These are phyloP conservation scores for Penicillium lividum DNA, from an alignment of 495 filamentous ascomycete species.

Conservation along the genomic window DNA sequence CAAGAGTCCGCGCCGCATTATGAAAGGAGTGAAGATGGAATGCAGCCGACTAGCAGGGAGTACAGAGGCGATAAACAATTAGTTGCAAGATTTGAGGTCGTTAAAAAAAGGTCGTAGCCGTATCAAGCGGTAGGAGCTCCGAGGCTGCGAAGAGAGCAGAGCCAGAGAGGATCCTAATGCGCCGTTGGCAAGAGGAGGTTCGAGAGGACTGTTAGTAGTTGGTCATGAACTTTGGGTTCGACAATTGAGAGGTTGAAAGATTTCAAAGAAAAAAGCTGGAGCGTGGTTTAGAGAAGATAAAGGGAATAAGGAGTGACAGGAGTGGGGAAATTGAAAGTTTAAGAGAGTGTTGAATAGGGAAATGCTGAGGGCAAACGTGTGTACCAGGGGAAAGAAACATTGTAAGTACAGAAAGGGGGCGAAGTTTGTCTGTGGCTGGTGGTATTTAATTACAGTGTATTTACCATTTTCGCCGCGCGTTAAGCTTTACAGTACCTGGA, in stretches of 20 bases:
- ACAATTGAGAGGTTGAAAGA: not conserved
- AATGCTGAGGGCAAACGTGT: slow-evolving; percentile 16
- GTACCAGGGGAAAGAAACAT: slow-evolving; percentile 16
- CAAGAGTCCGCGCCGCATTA: slow-evolving; percentile 63
- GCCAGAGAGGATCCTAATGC: not conserved
- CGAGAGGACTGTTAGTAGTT: not conserved
- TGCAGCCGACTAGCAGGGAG: not conserved
- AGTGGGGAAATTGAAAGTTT: slow-evolving; percentile 22
- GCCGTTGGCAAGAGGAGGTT: not conserved
- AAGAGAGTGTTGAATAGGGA: slow-evolving; percentile 12
- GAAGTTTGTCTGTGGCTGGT: slow-evolving; percentile 2
- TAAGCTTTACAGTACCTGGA: slow-evolving; percentile 12
- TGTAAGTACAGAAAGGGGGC: slow-evolving; percentile 23
- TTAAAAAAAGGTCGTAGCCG: not conserved
- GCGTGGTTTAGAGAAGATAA: not conserved
- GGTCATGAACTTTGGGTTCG: slow-evolving; percentile 1
- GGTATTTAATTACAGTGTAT: not conserved
- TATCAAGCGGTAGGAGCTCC: not conserved
- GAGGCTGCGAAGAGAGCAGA: not conserved
- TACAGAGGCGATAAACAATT: not conserved
- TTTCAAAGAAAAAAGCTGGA: not conserved
- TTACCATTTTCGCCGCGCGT: slow-evolving; percentile 5
- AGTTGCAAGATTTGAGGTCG: not conserved
- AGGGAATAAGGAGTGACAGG: slow-evolving; percentile 30
- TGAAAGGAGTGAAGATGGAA: slow-evolving; percentile 23